Base-by-base conservation (phyloP, 2,329 filamentous ascomycete species). In the Pseudocercospora musae region DNA sequence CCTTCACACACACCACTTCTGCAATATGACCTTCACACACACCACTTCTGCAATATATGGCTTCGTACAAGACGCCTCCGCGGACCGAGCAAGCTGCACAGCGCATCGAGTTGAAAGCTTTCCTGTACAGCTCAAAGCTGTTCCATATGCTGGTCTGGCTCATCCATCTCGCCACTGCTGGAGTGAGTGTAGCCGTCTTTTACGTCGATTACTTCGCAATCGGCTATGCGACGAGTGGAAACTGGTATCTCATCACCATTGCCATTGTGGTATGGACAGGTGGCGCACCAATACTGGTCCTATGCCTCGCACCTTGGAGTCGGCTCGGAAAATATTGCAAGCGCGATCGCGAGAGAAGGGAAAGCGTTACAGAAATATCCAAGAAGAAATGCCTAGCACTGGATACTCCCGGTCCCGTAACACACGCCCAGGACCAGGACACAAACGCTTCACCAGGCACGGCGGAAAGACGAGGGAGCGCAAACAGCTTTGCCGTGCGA, bases 61-160 rank as follows among this genome's bases (percentile, higher is more conserved):
- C 64, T 15, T 44, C 55, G 8, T 66, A 64, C n/a, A 33, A 53
- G 21, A 56, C 59, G 10, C 62, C 62, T 5, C 58, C 56, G 15
- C 25, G 55, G 7, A 60, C 27, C n/a, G 59, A 56, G 29, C 57
- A 60, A 31, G 56, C 57, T 13, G 29, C 46, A 6, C 53, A 66
- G 44, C 56, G 64, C 10, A 62, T 63, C 2, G 58, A 66, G 59
- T 31, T 66, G n/a, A 66, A 62, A 62, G 61, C 64, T 23, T 49
- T 66, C 10, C 23, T 66, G n/a, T 66, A 66, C 53, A 62, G 57
- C 7, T 62, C 56, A 25, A 63, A 58, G 37, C 59, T 66, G 9
- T 64, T 64, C 53, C 58, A 60, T 13, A 27, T 54, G 10, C 49
- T 64, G 20, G 23, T 64, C 6, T 64, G 58, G 62, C 9, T 46